Evolutionary conservation across 306 rosid species (phyloP).

Genomic region (Trichosanthes cucumerina): DNA sequence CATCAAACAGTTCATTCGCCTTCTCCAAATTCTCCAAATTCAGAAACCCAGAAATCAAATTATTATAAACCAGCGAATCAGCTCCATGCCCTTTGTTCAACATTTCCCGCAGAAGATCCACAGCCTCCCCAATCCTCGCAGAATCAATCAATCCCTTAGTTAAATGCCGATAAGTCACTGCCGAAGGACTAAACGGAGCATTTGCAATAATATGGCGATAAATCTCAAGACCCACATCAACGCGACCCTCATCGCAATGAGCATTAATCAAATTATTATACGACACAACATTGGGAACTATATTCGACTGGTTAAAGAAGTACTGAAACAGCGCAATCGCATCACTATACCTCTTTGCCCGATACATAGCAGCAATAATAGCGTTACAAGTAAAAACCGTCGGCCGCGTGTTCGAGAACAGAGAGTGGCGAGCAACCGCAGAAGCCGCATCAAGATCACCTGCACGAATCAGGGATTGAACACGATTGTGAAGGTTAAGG

Average conservation of each 20-base stretch:
- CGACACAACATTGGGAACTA: constrained; percentile 82
- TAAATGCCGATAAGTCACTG: constrained; percentile 69
- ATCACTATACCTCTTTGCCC: constrained; percentile 59
- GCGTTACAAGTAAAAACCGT: constrained; percentile 98
- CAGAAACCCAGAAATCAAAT: constrained; percentile 60
- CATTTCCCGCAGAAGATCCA: constrained; percentile 88
- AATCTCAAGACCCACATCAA: constrained; percentile 60
- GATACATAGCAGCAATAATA: constrained; percentile 85
- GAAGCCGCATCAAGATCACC: constrained; percentile 86
- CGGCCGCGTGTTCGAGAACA: constrained; percentile 83
- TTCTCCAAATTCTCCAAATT: constrained; percentile 59
- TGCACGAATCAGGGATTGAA: constrained; percentile 86
- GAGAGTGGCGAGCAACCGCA: constrained; percentile 62
- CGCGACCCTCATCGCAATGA: constrained; percentile 78
- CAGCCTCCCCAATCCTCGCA: constrained; percentile 56
- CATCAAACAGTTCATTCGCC: constrained; percentile 81
- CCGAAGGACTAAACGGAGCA: constrained; percentile 78
- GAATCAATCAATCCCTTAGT: constrained; percentile 67
- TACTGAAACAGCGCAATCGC: constrained; percentile 71
- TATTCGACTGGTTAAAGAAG: constrained; percentile 69
- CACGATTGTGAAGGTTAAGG: constrained; percentile 82
- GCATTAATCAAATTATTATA: constrained; percentile 75
- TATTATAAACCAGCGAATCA: constrained; percentile 75
- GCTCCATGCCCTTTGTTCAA: constrained; percentile 78
- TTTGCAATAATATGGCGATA: constrained; percentile 52